phyloP scores from a whole-genome alignment of 2,329 filamentous ascomycete genomes.

The Claviceps pazoutovae region DNA sequence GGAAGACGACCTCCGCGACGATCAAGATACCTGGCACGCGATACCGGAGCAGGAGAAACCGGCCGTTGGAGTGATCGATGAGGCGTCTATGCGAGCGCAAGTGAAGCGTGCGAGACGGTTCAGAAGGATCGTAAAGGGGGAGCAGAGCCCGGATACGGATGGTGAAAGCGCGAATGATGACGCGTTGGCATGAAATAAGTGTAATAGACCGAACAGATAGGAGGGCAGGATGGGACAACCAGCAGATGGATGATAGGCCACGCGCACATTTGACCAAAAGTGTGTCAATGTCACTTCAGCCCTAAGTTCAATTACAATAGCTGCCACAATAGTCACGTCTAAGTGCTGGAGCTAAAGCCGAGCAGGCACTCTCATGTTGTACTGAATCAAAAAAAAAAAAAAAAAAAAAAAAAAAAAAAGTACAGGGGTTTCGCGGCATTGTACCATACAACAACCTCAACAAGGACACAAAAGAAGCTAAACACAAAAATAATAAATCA shows the following conservation, averaged over 20 bases:
- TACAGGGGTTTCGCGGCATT: background rate
- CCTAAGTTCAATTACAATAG: too few species aligned
- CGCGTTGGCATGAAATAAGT: background rate
- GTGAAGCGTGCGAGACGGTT: conserved; percentile 14
- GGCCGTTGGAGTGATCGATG: conserved; percentile 9
- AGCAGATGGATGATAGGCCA: background rate
- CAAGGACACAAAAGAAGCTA: background rate
- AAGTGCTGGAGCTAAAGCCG: too few species aligned
- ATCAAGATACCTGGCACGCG: conserved; percentile 14
- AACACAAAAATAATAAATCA: background rate
- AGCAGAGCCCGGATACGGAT: background rate
- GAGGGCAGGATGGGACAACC: background rate
- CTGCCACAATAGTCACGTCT: too few species aligned
- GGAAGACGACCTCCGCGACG: conserved; percentile 11
- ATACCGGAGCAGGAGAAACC: conserved; percentile 19
- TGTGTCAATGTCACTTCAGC: too few species aligned
- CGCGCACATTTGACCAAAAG: too few species aligned
- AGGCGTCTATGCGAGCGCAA: conserved; percentile 11
- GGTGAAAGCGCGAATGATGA: background rate
- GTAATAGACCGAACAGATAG: too few species aligned
- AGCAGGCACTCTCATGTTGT: too few species aligned
- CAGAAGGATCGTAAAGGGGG: conserved; percentile 13
- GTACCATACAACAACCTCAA: background rate
- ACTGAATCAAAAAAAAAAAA: too few species aligned
- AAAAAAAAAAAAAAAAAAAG: too few species aligned